Conservation (phyloP, 176 grass and related monocot species). For the Carex littledalei region DNA sequence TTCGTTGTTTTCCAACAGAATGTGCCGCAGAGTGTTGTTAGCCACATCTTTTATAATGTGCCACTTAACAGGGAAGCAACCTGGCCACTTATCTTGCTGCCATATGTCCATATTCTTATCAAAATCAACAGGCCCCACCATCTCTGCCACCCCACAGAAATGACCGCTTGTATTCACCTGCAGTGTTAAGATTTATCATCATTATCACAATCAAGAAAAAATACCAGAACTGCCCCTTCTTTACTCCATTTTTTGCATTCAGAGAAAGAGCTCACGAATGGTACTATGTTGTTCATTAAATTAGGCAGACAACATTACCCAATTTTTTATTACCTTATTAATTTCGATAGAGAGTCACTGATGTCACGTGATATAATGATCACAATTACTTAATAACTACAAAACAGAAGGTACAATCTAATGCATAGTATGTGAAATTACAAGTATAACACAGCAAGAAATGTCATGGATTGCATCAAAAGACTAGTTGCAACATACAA, state of each 20-base stretch:
- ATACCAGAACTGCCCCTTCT: neutral
- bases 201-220: neutral
- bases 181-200: neutral
- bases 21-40: slow-evolving; percentile 62
- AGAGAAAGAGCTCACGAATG: neutral
- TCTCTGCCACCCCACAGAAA: slow-evolving; percentile 95
- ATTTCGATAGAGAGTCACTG: neutral
- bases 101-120: slow-evolving; percentile 89
- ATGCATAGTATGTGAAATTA: neutral
- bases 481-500: neutral
- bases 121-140: slow-evolving; percentile 85
- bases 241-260: neutral
- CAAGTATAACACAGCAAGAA: neutral
- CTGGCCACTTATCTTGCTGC: slow-evolving; percentile 95
- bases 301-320: neutral
- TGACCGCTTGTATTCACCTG: slow-evolving; percentile 86
- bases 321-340: neutral
- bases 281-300: neutral
- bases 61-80: slow-evolving; percentile 89
- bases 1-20: slow-evolving; percentile 82
- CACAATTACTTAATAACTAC: neutral
- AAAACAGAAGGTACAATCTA: neutral
- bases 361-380: neutral
- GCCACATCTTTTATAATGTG: slow-evolving; percentile 89
- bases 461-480: neutral